Base-by-base conservation (phyloP, 352 stramenopile species). In the Pythium utonaiense region DNA sequence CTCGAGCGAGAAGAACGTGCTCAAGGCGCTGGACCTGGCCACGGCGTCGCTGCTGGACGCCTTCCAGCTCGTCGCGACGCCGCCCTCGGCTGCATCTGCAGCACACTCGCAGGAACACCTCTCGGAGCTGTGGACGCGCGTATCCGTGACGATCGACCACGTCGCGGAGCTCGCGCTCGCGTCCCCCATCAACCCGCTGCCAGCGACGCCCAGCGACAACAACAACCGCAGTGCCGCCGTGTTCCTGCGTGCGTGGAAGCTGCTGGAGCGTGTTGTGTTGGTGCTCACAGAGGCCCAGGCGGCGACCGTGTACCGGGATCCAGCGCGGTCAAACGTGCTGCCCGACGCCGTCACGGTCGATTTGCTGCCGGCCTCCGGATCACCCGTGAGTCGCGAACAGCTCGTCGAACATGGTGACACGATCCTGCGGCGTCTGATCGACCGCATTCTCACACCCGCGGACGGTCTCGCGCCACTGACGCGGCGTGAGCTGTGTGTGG, bases 1-100 rank as follows among this genome's bases (percentile, higher is more conserved):
- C 64, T 85, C 80, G 27, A 91, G 56, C 31, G 83, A 90, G 64
- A 88, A 88, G 72, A 90, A 89, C 67, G 77, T 80, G 49, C 45
- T 77, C 31, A 51, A 72, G 36, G 74, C 80, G 45, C 69, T 93
- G 33, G 78, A 88, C 36, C 34, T 82, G 49, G 72, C 69, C 30
- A 76, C 78, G 21, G 21, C 40, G 7, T 63, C 36, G 6, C 59
- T 87, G 10, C 68, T 76, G 16, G 51, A 75, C 36, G 78, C 70
- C 27, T 87, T 88, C 57, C 60, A 78, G 53, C 40, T 70, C 12
- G 71, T 75, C 3, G 70, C 64, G 17, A 19, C 49, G 48, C 33
- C 41, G 13, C 21, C 77, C 10, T 52, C 41, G 3, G 48, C 45
- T 0, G 31, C 58, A 19, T 50, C 60, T 9, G 25, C 28, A 33